Evolutionary conservation across 176 grass and related monocot species (phyloP).

Genomic region (Oryza longistaminata): DNA sequence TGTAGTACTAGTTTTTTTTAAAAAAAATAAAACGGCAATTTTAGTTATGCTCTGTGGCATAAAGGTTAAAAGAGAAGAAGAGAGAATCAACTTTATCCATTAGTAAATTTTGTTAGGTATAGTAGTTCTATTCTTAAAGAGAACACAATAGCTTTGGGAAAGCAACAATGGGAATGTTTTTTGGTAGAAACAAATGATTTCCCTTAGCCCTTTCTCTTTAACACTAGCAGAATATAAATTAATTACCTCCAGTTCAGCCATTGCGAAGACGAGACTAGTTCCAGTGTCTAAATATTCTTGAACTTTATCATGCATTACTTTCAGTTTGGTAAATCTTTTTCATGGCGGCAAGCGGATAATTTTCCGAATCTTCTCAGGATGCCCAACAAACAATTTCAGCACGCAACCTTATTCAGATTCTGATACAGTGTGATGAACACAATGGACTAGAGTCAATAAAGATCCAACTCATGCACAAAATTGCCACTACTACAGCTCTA

Average conservation of each 20-base stretch:
- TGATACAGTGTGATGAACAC: slow-evolving; percentile 26
- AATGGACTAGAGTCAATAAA: not conserved
- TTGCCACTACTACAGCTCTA: slow-evolving; percentile 8
- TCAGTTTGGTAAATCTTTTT: not conserved
- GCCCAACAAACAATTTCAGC: slow-evolving; percentile 29
- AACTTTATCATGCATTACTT: not conserved
- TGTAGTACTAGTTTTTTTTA: too few species aligned
- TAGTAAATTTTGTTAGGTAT: not conserved
- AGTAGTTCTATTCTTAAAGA: not conserved
- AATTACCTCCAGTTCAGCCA: not conserved
- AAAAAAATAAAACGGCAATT: too few species aligned
- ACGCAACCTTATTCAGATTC: slow-evolving; percentile 33
- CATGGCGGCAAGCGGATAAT: not conserved
- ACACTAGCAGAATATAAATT: not conserved
- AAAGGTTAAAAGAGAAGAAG: not conserved
- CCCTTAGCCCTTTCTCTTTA: not conserved
- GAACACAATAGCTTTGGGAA: not conserved
- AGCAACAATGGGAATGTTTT: not conserved
- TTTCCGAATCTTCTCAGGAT: not conserved
- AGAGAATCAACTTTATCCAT: not conserved
- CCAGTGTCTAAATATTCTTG: not conserved
- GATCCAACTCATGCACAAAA: slow-evolving; percentile 4
- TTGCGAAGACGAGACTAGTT: not conserved
- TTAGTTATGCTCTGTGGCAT: not conserved
- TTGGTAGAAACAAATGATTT: not conserved